Evolutionary conservation across 345 rosid genomes (phyloP).

Genomic region (Cochlearia excelsa): DNA sequence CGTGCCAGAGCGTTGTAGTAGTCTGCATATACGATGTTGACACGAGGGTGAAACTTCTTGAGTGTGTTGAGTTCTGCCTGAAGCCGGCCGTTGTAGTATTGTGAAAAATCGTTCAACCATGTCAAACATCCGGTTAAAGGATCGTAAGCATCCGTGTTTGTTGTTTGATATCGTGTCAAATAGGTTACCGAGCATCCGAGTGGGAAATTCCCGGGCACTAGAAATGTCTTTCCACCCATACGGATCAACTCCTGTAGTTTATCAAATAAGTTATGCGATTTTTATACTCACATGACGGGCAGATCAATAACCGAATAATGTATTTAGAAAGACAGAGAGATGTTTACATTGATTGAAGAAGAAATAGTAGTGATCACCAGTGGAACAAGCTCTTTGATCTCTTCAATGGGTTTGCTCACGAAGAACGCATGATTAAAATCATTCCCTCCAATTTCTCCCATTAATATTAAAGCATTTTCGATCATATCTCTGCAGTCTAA

Average conservation of each 20-base stretch:
- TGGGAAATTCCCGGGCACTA: conserved; percentile 49
- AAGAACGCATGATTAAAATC: conserved; percentile 38
- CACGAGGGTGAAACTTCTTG: conserved; percentile 35
- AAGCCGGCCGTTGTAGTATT: conserved; percentile 40
- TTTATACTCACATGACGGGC: too few species aligned
- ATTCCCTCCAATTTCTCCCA: conserved; percentile 68
- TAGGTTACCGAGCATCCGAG: conserved; percentile 39
- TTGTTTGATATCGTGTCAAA: conserved; percentile 33
- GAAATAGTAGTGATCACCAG: conserved; percentile 32
- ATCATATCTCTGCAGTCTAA: conserved; percentile 40
- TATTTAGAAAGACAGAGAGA: not conserved
- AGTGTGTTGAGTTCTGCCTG: conserved; percentile 30
- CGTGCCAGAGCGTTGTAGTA: conserved; percentile 33
- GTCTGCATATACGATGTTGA: conserved; percentile 45
- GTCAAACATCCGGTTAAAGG: conserved; percentile 41
- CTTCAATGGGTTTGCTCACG: conserved; percentile 21
- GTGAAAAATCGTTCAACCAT: conserved; percentile 41
- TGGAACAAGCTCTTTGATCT: conserved; percentile 38
- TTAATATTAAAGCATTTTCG: conserved; percentile 36
- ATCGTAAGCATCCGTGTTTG: conserved; percentile 39
- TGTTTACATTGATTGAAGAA: conserved; percentile 36
- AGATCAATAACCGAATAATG: not conserved
- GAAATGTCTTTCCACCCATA: conserved; percentile 46
- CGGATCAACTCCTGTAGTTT: conserved; percentile 43
- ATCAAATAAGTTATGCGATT: too few species aligned